phyloP scores from a whole-genome alignment of 306 rosid genomes.

The Dryas octopetala region DNA sequence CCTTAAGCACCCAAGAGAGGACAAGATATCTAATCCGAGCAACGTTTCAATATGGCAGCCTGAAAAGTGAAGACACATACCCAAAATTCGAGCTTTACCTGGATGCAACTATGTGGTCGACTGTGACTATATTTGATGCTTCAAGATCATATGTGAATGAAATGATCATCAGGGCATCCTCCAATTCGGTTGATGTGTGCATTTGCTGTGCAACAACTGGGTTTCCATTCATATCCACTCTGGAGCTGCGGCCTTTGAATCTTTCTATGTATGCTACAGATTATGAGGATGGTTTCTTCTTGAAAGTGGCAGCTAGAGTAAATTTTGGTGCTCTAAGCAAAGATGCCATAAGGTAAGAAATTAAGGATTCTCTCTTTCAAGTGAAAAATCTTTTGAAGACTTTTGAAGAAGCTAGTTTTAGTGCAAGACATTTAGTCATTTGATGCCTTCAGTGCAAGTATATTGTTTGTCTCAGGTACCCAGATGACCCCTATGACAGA shows the following conservation, averaged over 20 bases:
- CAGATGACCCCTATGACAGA: slow-evolving; percentile 98
- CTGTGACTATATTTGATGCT: slow-evolving; percentile 72
- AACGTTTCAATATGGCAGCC: slow-evolving; percentile 79
- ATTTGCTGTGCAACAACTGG: slow-evolving; percentile 90
- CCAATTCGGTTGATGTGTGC: slow-evolving; percentile 70
- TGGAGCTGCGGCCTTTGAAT: slow-evolving; percentile 84
- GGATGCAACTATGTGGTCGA: slow-evolving; percentile 88
- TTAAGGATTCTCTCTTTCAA: too few species aligned
- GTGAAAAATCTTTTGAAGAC: background rate
- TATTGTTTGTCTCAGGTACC: slow-evolving; percentile 62
- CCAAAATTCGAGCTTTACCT: slow-evolving; percentile 86
- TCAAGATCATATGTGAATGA: slow-evolving; percentile 77
- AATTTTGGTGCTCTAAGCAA: slow-evolving; percentile 83
- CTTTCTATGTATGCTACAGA: slow-evolving; percentile 96
- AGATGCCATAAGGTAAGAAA: slow-evolving; percentile 60
- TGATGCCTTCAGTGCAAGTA: background rate
- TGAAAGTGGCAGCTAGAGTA: slow-evolving; percentile 85
- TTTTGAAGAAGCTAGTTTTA: slow-evolving; percentile 11
- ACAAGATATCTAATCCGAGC: slow-evolving; percentile 77
- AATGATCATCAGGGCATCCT: slow-evolving; percentile 83
- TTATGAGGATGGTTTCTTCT: slow-evolving; percentile 74
- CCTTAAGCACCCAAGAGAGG: slow-evolving; percentile 64
- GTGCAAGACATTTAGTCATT: background rate
- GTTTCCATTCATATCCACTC: slow-evolving; percentile 86
- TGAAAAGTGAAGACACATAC: slow-evolving; percentile 72